Percentiles rank a stretch among this genome's conserved stretches.
These are phyloP conservation scores for Chlorociboria aeruginascens DNA, from an alignment of 495 filamentous ascomycete species.

Conservation along the genomic window DNA sequence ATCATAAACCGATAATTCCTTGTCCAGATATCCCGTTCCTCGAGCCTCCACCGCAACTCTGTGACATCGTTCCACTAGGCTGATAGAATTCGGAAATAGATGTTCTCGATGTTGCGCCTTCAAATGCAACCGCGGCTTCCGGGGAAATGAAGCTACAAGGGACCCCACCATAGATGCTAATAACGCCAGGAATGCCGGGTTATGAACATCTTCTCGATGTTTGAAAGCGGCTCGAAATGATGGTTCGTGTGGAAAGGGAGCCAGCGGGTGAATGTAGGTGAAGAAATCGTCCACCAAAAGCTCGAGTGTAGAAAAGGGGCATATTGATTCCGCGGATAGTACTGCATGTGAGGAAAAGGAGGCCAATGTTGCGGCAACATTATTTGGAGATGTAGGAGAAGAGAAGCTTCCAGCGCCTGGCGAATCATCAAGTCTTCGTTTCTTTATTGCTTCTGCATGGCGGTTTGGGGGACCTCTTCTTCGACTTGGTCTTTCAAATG, in stretches of 20 bases:
- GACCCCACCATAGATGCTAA: conserved; percentile 70
- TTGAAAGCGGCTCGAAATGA: conserved; percentile 66
- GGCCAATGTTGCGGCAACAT: conserved; percentile 36
- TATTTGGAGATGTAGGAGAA: conserved; percentile 35
- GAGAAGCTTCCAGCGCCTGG: conserved; percentile 11
- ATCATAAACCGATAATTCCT: conserved; percentile 61
- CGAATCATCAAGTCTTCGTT: conserved; percentile 38
- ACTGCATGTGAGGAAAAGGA: conserved; percentile 22
- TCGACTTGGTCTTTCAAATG: conserved; percentile 64
- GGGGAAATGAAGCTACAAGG: conserved; percentile 69
- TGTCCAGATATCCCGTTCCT: conserved; percentile 53
- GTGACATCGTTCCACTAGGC: conserved; percentile 63
- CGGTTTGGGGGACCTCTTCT: conserved; percentile 77
- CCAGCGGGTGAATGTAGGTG: conserved; percentile 78
- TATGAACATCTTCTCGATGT: conserved; percentile 55
- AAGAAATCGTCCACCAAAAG: conserved; percentile 79
- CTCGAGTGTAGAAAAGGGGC: conserved; percentile 50
- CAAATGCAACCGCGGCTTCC: conserved; percentile 60
- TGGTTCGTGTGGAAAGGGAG: conserved; percentile 75
- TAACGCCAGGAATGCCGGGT: conserved; percentile 59
- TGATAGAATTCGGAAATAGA: conserved; percentile 54
- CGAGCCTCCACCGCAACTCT: conserved; percentile 59
- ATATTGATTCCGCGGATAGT: conserved; percentile 57
- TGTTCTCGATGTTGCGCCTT: conserved; percentile 45
- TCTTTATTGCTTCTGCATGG: conserved; percentile 73